Percentiles rank a stretch among this genome's conserved stretches.
These are phyloP conservation scores for Pouteria glomerata DNA, from an alignment of 148 eudicot species.

Conservation along the genomic window DNA sequence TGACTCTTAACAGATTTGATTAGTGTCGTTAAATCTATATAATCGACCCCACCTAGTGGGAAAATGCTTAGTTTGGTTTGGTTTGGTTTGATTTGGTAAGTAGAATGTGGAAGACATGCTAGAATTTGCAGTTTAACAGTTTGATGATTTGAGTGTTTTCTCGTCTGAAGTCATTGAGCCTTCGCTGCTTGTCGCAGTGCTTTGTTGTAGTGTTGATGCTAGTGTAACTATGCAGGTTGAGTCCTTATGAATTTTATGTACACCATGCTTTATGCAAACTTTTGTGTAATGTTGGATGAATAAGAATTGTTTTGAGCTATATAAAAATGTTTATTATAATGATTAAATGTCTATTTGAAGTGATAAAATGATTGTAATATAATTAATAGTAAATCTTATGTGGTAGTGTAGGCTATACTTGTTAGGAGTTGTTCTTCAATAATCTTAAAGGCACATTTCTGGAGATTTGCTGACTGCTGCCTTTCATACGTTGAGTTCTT, in stretches of 20 bases:
- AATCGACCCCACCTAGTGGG: too few species aligned
- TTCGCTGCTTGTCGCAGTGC: background rate
- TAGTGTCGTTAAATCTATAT: too few species aligned
- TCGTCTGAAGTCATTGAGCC: background rate
- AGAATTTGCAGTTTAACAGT: background rate
- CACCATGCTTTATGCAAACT: background rate
- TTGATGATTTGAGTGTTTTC: background rate
- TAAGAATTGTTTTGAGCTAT: background rate
- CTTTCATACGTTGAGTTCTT: too few species aligned
- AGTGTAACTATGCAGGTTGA: background rate
- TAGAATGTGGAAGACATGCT: too few species aligned
- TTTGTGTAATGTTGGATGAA: background rate
- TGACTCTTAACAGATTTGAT: too few species aligned
- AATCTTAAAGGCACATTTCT: too few species aligned
- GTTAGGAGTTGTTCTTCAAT: too few species aligned
- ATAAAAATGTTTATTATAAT: background rate
- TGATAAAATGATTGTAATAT: background rate
- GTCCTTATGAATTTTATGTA: background rate
- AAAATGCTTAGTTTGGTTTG: too few species aligned
- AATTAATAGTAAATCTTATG: too few species aligned
- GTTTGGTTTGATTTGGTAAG: too few species aligned
- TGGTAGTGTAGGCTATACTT: too few species aligned
- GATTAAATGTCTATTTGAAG: background rate
- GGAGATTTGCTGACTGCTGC: too few species aligned
- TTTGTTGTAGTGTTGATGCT: background rate